Percentiles rank a stretch among this genome's conserved stretches.
These are phyloP conservation scores for Fusarium sp. DNA, from an alignment of 2,329 filamentous ascomycete genomes.

Conservation along the genomic window DNA sequence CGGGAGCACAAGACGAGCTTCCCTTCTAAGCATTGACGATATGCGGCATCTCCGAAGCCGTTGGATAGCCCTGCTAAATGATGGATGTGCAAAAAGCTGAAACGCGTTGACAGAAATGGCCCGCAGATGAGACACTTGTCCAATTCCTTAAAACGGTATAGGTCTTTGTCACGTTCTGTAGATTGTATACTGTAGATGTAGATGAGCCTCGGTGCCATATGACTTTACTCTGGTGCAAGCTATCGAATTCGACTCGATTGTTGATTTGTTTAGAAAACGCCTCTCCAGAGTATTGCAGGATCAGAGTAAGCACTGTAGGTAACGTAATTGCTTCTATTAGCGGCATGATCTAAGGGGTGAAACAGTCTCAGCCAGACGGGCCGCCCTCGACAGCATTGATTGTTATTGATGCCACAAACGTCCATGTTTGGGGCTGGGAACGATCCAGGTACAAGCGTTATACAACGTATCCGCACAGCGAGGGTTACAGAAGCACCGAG, in stretches of 20 bases:
- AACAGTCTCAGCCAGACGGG: conserved; percentile 43
- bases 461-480: conserved; percentile 1
- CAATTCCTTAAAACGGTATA: conserved; percentile 35
- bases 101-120: conserved; percentile 42
- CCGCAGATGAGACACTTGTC: conserved; percentile 43
- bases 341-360: conserved; percentile 39
- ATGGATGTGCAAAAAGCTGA: conserved; percentile 35
- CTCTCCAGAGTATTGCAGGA: conserved; percentile 8
- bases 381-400: conserved; percentile 35
- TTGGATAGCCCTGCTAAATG: conserved; percentile 29
- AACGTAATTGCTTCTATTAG: conserved; percentile 10
- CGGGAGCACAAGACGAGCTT: conserved; percentile 1
- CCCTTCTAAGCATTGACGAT: conserved; percentile 33
- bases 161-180: conserved; percentile 33
- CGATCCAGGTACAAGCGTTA: conserved; percentile 29
- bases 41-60: conserved; percentile 34
- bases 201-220: conserved; percentile 39
- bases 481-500: conserved; percentile 31
- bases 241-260: conserved; percentile 17
- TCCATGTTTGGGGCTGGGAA: conserved; percentile 32
- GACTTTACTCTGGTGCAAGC: conserved; percentile 31
- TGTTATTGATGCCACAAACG: conserved; percentile 37
- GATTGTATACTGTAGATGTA: not conserved
- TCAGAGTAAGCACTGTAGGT: not conserved
- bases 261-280: not conserved